phyloP scores from a whole-genome alignment of 2,329 filamentous ascomycete genomes.

The Alternaria sp. region DNA sequence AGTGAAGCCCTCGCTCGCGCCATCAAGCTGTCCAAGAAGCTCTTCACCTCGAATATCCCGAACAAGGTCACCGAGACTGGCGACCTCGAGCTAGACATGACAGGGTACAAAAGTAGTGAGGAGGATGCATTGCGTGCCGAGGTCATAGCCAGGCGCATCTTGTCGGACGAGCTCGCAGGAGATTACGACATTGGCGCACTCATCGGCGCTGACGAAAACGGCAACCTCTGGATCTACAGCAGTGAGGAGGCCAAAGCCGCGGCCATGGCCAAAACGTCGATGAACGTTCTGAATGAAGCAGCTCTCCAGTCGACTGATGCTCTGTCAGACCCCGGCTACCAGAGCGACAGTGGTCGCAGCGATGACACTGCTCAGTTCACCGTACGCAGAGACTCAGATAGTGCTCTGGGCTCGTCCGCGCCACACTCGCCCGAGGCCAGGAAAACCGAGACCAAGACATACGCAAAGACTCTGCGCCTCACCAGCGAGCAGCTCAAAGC shows the following conservation, averaged over 20 bases:
- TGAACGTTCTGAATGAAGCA: conserved; percentile 61
- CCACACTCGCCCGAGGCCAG: conserved; percentile 61
- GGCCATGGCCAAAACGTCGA: conserved; percentile 70
- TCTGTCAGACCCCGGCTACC: conserved; percentile 91
- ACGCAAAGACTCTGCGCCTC: conserved; percentile 93
- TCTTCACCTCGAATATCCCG: conserved; percentile 90
- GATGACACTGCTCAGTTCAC: conserved; percentile 66
- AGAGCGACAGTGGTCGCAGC: conserved; percentile 80
- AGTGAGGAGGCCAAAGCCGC: conserved; percentile 95
- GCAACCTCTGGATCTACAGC: conserved; percentile 99
- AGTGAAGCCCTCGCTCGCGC: conserved; percentile 84
- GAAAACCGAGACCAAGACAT: conserved; percentile 78
- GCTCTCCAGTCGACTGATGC: conserved; percentile 75
- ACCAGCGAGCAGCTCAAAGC: conserved; percentile 95
- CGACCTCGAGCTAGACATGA: conserved; percentile 98
- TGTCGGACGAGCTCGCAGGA: conserved; percentile 90
- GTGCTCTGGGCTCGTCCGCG: conserved; percentile 71
- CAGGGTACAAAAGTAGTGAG: conserved; percentile 92
- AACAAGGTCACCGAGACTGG: conserved; percentile 91
- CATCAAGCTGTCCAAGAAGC: conserved; percentile 81
- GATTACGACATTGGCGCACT: conserved; percentile 96
- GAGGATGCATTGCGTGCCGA: conserved; percentile 92
- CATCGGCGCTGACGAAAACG: conserved; percentile 93
- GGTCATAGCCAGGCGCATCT: conserved; percentile 88
- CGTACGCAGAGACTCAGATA: conserved; percentile 72